Base-by-base conservation (phyloP, 2,329 filamentous ascomycete species). In the Tolypocladium endophyticum region DNA sequence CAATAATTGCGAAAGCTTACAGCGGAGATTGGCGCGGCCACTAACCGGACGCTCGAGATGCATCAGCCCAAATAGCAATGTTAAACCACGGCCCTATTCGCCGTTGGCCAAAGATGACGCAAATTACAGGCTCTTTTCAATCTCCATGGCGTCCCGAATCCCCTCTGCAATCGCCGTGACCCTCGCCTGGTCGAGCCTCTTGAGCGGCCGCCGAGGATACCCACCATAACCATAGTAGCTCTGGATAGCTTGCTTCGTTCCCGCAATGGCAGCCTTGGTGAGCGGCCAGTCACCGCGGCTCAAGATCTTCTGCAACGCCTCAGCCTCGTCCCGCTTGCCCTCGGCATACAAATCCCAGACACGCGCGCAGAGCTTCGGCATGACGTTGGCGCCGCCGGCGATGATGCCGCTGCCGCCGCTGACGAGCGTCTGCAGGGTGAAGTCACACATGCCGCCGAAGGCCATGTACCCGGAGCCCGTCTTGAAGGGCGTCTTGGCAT, bases 401-500 rank as follows among this genome's bases (percentile, higher is more conserved):
- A 95, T 94, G 73, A 94, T 91, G 38, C 91, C 90, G 59, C 85
- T 88, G 52, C 90, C 90, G 55, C 90, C 90, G 55, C 85, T 89
- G 62, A 87, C 81, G 5, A 92, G 81, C 1, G 90, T 93, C 76
- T 93, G 91, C 35, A 90, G 80, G 0, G 90, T 92, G 73, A 95
- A 95, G 74, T 95, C 91, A 69, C 88, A 90, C 72, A 94, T 90
- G 64, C 90, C 91, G 54, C 90, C 90, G 69, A 94, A 92, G 25
- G 90, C 90, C 83, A 94, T 88, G 78, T 92, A 95, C 14, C 84
- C 85, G 25, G 79, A 83, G 39, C 83, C 84, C 62, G 81, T 76
- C 9, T 74, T 71, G 61, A 71, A 75, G 14, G 87, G 85, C 0
- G 87, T 91, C 72, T 86, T 84, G 60, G 90, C 89, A 66, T 88